phyloP scores from a whole-genome alignment of 495 filamentous ascomycete species.

The Neurospora tetrasperma region DNA sequence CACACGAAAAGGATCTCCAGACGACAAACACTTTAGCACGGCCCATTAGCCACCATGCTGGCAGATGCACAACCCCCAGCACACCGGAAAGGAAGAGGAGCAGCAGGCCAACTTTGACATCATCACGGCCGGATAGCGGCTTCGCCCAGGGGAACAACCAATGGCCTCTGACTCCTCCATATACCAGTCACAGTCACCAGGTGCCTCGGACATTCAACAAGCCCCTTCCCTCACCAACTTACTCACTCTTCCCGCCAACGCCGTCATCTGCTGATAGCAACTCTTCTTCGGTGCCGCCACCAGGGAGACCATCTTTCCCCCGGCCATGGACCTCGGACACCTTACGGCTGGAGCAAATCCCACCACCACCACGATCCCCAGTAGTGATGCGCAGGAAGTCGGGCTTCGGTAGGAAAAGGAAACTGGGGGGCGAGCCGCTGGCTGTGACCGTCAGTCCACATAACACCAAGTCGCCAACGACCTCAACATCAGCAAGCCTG shows the following conservation, averaged over 20 bases:
- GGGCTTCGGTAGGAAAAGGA: not conserved
- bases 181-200: slow-evolving; percentile 3
- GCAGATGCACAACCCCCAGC: not conserved
- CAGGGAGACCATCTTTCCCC: not conserved
- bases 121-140: not conserved
- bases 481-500: not conserved
- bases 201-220: slow-evolving; percentile 3
- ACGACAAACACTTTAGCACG: slow-evolving; percentile 5
- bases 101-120: not conserved
- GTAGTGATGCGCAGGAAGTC: not conserved
- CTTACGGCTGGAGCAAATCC: not conserved
- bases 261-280: not conserved
- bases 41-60: not conserved
- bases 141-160: not conserved
- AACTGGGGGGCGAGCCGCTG: not conserved
- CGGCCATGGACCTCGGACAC: not conserved
- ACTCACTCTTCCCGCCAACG: slow-evolving; percentile 20
- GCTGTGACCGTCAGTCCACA: not conserved
- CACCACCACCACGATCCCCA: not conserved
- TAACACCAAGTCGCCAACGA: not conserved
- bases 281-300: slow-evolving; percentile 1
- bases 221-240: slow-evolving; percentile 9
- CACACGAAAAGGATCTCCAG: not conserved
- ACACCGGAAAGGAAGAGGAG: not conserved
- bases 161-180: not conserved